Evolutionary conservation across 345 rosid species (phyloP).

Genomic region (Eucalyptus camaldulensis): DNA sequence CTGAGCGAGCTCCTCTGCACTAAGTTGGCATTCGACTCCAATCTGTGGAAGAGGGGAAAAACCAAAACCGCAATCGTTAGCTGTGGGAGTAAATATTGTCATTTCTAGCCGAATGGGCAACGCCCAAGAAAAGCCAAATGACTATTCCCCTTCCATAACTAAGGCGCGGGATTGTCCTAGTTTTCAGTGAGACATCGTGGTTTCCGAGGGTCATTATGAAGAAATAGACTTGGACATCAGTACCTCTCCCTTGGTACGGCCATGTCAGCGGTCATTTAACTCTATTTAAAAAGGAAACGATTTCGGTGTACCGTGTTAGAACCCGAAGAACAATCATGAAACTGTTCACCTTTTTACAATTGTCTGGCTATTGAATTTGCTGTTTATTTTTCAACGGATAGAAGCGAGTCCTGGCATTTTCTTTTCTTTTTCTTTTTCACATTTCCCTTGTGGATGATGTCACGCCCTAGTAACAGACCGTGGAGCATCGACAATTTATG

Average conservation of each 20-base stretch:
- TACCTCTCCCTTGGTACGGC: background rate
- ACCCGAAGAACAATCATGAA: background rate
- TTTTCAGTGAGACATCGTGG: background rate
- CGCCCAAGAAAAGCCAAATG: background rate
- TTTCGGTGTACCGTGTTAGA: background rate
- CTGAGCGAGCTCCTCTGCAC: constrained; percentile 90
- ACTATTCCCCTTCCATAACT: background rate
- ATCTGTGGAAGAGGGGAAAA: constrained; percentile 36
- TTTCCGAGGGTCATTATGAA: background rate
- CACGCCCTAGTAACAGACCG: background rate
- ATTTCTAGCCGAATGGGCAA: background rate
- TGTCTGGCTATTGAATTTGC: background rate
- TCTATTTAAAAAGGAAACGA: background rate
- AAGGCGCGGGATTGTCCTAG: background rate
- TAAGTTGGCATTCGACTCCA: constrained; percentile 92
- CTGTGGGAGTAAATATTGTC: background rate
- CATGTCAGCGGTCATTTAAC: background rate
- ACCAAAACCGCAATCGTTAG: background rate
- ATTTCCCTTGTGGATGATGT: background rate
- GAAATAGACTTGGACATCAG: background rate
- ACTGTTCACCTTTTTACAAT: background rate
- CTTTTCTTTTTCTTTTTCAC: background rate
- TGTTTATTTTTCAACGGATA: background rate
- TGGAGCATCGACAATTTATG: background rate
- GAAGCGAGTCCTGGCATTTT: background rate